Percentiles rank a stretch among this genome's conserved stretches.
These are phyloP conservation scores for Sphaerulina vaccinii DNA, from an alignment of 2,329 filamentous ascomycete genomes.

Conservation along the genomic window DNA sequence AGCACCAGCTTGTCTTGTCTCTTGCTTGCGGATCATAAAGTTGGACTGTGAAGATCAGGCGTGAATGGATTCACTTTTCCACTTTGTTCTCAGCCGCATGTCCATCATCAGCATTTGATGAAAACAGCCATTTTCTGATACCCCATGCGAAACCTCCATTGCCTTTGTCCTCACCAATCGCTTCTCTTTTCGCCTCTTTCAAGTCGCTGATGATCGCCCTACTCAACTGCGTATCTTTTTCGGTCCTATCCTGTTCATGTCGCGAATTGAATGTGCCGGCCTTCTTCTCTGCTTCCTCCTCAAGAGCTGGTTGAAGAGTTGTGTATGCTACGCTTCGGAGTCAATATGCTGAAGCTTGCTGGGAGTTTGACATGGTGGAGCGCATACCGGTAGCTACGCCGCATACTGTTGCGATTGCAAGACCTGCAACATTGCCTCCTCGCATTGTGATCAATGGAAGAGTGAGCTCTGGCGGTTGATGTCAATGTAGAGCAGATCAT, in stretches of 20 bases:
- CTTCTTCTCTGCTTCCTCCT: conserved; percentile 30
- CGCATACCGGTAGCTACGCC: conserved; percentile 4
- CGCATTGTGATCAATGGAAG: conserved; percentile 6
- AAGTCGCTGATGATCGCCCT: conserved; percentile 30
- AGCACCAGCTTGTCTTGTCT: no score
- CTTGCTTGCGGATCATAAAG: no score
- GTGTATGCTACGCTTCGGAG: conserved; percentile 26
- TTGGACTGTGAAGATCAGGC: not conserved
- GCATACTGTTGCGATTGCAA: conserved; percentile 12
- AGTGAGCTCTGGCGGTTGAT: not conserved
- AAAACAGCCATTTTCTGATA: conserved; percentile 26
- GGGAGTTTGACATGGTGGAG: not conserved
- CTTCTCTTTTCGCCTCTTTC: conserved; percentile 27
- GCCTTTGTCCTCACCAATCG: conserved; percentile 10
- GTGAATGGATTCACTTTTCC: conserved; percentile 1
- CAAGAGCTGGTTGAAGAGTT: conserved; percentile 33
- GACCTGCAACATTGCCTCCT: conserved; percentile 10
- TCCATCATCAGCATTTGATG: conserved; percentile 1
- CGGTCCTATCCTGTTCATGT: conserved; percentile 16
- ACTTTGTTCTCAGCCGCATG: not conserved
- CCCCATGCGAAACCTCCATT: conserved; percentile 30
- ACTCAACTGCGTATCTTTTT: conserved; percentile 25
- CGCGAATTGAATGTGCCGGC: conserved; percentile 27
- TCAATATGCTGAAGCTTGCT: not conserved
- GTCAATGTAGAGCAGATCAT: no score